These are phyloP conservation scores for Poa pratensis DNA, from an alignment of 176 grass and related monocot genomes.

Conservation along the genomic window DNA sequence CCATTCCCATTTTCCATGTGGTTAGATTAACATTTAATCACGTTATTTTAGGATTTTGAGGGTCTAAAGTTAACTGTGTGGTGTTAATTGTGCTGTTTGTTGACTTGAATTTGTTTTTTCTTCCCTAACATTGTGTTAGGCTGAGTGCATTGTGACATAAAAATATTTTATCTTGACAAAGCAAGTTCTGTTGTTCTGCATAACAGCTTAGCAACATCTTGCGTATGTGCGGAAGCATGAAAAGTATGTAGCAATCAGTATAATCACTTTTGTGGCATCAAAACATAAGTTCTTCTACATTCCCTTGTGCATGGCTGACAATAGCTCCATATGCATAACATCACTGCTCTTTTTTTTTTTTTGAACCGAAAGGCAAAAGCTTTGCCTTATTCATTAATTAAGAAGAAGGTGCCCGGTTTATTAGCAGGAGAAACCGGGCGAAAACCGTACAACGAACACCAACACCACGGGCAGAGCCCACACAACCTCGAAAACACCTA, in stretches of 20 bases:
- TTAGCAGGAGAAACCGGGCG: too few relatives aligned
- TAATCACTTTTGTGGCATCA: not conserved
- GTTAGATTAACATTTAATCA: not conserved
- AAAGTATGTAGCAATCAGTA: not conserved
- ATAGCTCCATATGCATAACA: not conserved
- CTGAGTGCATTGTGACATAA: not conserved
- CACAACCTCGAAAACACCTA: too few relatives aligned
- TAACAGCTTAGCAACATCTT: not conserved
- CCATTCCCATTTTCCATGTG: not conserved
- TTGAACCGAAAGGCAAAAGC: too few relatives aligned
- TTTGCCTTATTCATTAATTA: too few relatives aligned
- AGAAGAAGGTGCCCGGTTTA: too few relatives aligned
- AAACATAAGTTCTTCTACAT: not conserved
- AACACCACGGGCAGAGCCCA: too few relatives aligned
- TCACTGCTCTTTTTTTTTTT: not conserved
- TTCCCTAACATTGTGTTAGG: too few relatives aligned
- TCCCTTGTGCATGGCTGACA: not conserved
- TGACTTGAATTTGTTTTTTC: too few relatives aligned
- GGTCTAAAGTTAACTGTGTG: not conserved
- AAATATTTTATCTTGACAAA: not conserved
- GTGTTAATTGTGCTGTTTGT: not conserved
- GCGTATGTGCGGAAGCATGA: not conserved
- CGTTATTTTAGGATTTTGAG: not conserved
- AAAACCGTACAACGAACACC: too few relatives aligned
- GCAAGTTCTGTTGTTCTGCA: not conserved